Base-by-base conservation (phyloP, 768 basidiomycete genomes). In the Saitozyma podzolica region DNA sequence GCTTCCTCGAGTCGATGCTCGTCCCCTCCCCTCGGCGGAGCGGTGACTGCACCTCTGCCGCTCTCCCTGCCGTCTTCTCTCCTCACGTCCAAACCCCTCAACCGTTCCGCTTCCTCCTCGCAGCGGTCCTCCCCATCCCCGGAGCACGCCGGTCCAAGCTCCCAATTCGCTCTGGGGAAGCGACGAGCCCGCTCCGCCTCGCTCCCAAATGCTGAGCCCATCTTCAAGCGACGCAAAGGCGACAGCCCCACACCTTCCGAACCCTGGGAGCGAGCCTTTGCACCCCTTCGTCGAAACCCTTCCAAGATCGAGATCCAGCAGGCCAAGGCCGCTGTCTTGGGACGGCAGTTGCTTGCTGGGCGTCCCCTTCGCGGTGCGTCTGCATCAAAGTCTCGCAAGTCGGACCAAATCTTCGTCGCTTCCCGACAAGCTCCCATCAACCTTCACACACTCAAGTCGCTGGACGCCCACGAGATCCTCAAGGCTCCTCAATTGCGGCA, bases 401-500 rank as follows among this genome's bases (percentile, higher is more conserved):
- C 29, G 29, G 29, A 29, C 17, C 61, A 62, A 50, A 43, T 62
- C 45, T 13, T 70, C 17, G 63, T 69, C 14, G 72, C 72, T 40
- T 66, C 64, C 45, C 64, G 63, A 11, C 82, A 84, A 40, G 91
- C 93, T 0, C 84, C 88, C 49, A 90, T 95, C 76, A 92, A 90
- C 72, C 84, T 89, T 45, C 85, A 87, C 50, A 91, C 91, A 1
- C 83, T 96, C 68, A 87, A 86, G 72, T 90, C 92, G 74, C 83
- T 96, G 55, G 92, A 96, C 77, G 82, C 95, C 17, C 85, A 88
- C 61, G 86, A 88, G 57, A 92, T 95, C 70, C 83, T 95, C 60
- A 86, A 89, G 53, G 92, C 92, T 78, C 90, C 91, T 20, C 91
- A 93, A 76, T 87, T 95, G 62, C 89, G 93, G 20, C 92, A 95